phyloP scores from a whole-genome alignment of 306 rosid genomes.

The Mimosa pudica region DNA sequence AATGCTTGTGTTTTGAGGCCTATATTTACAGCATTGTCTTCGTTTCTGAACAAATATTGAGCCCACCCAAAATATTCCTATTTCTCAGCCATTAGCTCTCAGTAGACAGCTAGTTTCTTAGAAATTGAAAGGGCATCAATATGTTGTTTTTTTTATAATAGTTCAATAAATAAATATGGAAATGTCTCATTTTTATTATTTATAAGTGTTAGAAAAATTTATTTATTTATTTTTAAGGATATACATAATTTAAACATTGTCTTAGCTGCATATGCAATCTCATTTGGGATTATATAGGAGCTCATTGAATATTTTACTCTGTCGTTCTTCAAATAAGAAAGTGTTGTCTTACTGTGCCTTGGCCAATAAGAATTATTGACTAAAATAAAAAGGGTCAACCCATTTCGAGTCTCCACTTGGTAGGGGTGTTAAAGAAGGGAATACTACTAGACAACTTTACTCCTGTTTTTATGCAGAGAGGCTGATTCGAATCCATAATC shows the following conservation, averaged over 20 bases:
- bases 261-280: not conserved
- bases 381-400: no score
- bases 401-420: no score
- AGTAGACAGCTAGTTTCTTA: not conserved
- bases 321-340: not conserved
- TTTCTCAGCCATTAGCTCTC: not conserved
- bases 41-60: not conserved
- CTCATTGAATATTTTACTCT: not conserved
- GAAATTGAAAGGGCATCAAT: not conserved
- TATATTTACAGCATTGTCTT: not conserved
- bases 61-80: conserved; percentile 6
- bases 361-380: not conserved
- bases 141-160: not conserved
- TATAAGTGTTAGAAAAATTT: not conserved
- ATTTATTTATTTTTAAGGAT: not conserved
- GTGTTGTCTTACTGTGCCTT: not conserved
- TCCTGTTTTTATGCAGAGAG: no score
- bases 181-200: not conserved
- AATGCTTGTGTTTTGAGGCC: not conserved
- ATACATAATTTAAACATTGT: no score
- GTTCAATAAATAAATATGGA: not conserved
- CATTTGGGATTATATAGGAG: not conserved
- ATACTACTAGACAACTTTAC: no score
- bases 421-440: no score
- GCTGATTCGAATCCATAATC: no score